Conservation (phyloP, 768 basidiomycete species). For the Hemileccinum rubropunctum region DNA sequence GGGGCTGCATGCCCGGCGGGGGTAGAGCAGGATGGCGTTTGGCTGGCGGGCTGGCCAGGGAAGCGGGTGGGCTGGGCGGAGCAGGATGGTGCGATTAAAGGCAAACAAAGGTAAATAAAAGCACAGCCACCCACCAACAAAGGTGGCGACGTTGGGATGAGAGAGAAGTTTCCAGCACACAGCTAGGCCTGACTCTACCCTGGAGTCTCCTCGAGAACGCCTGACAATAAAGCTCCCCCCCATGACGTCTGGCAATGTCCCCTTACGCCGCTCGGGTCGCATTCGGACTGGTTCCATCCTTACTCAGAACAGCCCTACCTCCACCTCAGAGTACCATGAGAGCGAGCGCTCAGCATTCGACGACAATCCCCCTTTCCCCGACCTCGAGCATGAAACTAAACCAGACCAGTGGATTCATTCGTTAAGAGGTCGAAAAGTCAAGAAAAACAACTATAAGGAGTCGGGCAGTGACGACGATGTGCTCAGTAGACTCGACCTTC, state of each 20-base stretch:
- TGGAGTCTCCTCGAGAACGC: constrained; percentile 22
- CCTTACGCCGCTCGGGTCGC: constrained; percentile 27
- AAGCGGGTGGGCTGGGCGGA: constrained; percentile 28
- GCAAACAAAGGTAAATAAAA: constrained; percentile 29
- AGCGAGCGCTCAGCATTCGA: constrained; percentile 34
- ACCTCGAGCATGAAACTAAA: not conserved
- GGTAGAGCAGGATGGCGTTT: constrained; percentile 6
- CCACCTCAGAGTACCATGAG: constrained; percentile 32
- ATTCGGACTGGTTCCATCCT: constrained; percentile 19
- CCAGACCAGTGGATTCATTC: constrained; percentile 23
- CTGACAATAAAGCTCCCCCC: constrained; percentile 22
- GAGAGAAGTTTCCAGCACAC: constrained; percentile 18
- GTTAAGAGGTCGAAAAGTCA: constrained; percentile 40
- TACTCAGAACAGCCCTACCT: constrained; percentile 25
- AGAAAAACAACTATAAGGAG: constrained; percentile 43
- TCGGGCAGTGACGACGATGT: constrained; percentile 43
- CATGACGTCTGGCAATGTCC: constrained; percentile 15
- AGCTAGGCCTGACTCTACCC: constrained; percentile 8
- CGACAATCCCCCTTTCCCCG: constrained; percentile 14
- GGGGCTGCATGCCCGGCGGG: not conserved
- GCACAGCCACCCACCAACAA: constrained; percentile 34
- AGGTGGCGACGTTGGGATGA: constrained; percentile 21
- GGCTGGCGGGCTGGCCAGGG: constrained; percentile 16
- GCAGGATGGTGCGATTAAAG: constrained; percentile 7
- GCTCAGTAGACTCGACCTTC: constrained; percentile 11